Conservation (phyloP, 139 green algal species). For the Cymbomonas tetramitiformis region DNA sequence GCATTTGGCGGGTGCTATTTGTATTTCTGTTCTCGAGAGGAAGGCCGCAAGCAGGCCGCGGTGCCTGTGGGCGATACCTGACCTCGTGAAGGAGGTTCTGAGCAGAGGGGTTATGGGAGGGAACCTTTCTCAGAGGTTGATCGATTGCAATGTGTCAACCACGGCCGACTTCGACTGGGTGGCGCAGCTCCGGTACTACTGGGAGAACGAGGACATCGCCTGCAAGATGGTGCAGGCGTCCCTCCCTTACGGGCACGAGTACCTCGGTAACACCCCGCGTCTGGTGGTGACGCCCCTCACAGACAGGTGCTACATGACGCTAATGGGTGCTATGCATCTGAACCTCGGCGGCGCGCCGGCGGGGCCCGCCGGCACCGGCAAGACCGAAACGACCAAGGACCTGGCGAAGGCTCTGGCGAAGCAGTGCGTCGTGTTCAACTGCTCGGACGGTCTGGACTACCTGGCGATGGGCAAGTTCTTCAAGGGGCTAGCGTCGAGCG, state of each 20-base stretch:
- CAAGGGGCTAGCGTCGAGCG: slow-evolving; percentile 55
- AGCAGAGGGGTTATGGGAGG: too few relatives aligned
- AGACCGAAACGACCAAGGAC: slow-evolving; percentile 26
- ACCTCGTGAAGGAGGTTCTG: too few relatives aligned
- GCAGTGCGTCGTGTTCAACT: slow-evolving; percentile 52
- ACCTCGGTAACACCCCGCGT: slow-evolving; percentile 40
- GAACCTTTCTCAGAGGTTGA: too few relatives aligned
- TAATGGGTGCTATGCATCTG: slow-evolving; percentile 34
- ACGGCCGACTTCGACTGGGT: slow-evolving; percentile 63
- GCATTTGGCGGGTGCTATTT: too few relatives aligned
- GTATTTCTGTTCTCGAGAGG: too few relatives aligned
- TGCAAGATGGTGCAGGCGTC: slow-evolving; percentile 61
- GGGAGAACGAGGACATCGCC: slow-evolving; percentile 42
- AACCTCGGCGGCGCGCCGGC: slow-evolving; percentile 35
- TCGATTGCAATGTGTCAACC: slow-evolving; percentile 14
- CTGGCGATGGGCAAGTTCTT: slow-evolving; percentile 67
- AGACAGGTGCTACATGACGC: slow-evolving; percentile 36
- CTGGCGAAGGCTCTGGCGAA: slow-evolving; percentile 47
- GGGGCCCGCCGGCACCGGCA: slow-evolving; percentile 26
- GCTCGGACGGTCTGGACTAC: slow-evolving; percentile 51
- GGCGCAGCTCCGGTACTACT: slow-evolving; percentile 62
- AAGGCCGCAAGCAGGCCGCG: too few relatives aligned
- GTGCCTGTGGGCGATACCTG: too few relatives aligned
- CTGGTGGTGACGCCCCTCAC: slow-evolving; percentile 34
- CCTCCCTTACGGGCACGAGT: slow-evolving; percentile 33